phyloP scores from a whole-genome alignment of 2,329 filamentous ascomycete genomes.

The Paecilomyces fulvus region DNA sequence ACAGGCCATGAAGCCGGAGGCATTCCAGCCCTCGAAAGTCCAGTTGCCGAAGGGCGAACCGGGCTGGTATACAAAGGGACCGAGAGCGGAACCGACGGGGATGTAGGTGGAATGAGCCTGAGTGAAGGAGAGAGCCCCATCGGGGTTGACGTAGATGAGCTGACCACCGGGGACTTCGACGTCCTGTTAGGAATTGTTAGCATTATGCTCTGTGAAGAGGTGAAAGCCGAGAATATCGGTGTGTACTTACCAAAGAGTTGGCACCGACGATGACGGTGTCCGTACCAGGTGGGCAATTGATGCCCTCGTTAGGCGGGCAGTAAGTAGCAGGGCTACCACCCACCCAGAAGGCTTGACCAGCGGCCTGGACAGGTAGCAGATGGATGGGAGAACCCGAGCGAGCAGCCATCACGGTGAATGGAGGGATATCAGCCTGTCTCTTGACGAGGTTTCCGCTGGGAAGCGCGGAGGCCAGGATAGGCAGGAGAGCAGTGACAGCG shows the following conservation, averaged over 20 bases:
- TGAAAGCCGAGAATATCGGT: constrained; percentile 14
- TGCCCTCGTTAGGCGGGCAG: constrained; percentile 35
- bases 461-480: neutral
- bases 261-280: constrained; percentile 38
- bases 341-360: constrained; percentile 43
- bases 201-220: neutral
- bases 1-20: constrained; percentile 38
- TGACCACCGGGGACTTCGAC: constrained; percentile 57
- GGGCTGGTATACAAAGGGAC: constrained; percentile 40
- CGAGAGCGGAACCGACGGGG: constrained; percentile 43
- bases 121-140: constrained; percentile 50
- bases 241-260: constrained; percentile 20
- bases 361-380: constrained; percentile 38
- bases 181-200: constrained; percentile 19
- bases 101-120: constrained; percentile 45
- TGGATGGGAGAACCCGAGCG: constrained; percentile 30
- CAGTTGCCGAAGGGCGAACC: constrained; percentile 20
- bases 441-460: neutral
- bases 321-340: constrained; percentile 40
- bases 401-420: neutral
- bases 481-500: neutral
- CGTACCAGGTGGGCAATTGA: constrained; percentile 40
- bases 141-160: constrained; percentile 47
- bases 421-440: neutral
- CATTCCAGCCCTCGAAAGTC: constrained; percentile 25